phyloP scores from a whole-genome alignment of 1,284 basidiomycete species.

The Fomitiporia mediterranea region DNA sequence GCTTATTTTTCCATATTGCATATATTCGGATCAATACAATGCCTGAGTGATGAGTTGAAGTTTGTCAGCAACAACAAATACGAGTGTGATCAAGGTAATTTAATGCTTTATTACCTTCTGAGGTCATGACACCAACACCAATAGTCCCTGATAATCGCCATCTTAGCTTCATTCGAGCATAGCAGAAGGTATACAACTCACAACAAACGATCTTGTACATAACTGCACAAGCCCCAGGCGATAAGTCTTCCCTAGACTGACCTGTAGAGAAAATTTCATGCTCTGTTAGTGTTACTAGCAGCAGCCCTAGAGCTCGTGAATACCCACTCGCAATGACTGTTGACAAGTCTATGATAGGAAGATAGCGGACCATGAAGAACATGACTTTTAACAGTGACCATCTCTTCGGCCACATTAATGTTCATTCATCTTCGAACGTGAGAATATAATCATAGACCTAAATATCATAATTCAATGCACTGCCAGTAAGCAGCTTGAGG shows the following conservation, averaged over 20 bases:
- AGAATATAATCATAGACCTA: conserved; percentile 10
- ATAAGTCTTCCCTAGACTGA: not conserved
- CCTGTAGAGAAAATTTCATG: not conserved
- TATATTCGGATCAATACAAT: not conserved
- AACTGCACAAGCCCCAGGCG: not conserved
- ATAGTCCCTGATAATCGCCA: conserved; percentile 2
- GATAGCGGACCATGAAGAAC: conserved; percentile 9
- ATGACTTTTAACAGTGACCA: not conserved
- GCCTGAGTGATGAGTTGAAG: not conserved
- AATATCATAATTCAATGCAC: no score
- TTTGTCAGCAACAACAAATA: not conserved
- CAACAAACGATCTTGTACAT: conserved; percentile 8
- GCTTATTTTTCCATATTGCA: conserved; percentile 1
- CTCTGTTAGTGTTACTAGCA: not conserved
- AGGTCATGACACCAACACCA: not conserved
- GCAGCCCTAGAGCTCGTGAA: no score
- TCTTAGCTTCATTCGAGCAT: not conserved
- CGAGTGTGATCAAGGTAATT: no score
- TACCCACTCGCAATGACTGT: conserved; percentile 4
- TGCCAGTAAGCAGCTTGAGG: not conserved
- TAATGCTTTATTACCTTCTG: conserved; percentile 9
- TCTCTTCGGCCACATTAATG: conserved; percentile 4
- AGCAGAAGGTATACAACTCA: not conserved
- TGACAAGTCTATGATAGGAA: conserved; percentile 8
- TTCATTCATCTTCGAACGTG: conserved; percentile 5